Evolutionary conservation across 2,329 filamentous ascomycete species (phyloP).

Genomic region (Daldinia eschscholtzii): DNA sequence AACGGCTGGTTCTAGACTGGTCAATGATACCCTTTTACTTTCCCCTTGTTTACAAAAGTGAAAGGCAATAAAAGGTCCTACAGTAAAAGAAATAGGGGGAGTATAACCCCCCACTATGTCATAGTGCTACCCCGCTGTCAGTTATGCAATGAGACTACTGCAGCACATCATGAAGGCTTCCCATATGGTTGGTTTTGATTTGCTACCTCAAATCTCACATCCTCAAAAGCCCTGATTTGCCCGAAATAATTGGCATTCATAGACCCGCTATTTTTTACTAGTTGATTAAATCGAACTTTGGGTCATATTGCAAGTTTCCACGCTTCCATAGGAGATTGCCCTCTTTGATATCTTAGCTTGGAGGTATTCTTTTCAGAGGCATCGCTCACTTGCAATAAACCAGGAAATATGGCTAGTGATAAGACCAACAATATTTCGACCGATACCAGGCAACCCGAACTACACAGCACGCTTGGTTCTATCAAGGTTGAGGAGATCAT

Average conservation of each 20-base stretch:
- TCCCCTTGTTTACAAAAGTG: conserved; percentile 7
- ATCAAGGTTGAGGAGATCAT: conserved; percentile 53
- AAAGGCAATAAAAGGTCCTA: too few species aligned
- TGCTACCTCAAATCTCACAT: conserved; percentile 5
- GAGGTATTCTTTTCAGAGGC: not conserved
- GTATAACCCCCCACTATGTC: conserved; percentile 21
- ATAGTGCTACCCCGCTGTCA: too few species aligned
- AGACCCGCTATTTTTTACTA: conserved; percentile 28
- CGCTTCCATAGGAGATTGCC: not conserved
- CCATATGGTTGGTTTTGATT: not conserved
- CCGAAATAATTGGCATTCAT: conserved; percentile 11
- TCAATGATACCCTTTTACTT: conserved; percentile 48
- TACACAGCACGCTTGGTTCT: conserved; percentile 8
- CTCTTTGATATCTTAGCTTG: not conserved
- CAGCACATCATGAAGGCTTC: conserved; percentile 26
- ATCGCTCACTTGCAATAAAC: not conserved
- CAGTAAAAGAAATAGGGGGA: not conserved
- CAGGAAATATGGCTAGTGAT: conserved; percentile 28
- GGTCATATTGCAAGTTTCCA: not conserved
- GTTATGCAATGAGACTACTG: conserved; percentile 30
- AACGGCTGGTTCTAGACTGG: conserved; percentile 22
- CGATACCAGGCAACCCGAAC: conserved; percentile 14
- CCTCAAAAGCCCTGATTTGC: not conserved
- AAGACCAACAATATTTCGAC: conserved; percentile 18
- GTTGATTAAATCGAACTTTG: conserved; percentile 2